A percentile compares a stretch with the other conserved stretches of the same genome.
phyloP scores from a whole-genome alignment of 495 filamentous ascomycete genomes.

The Penicillium goetzii region DNA sequence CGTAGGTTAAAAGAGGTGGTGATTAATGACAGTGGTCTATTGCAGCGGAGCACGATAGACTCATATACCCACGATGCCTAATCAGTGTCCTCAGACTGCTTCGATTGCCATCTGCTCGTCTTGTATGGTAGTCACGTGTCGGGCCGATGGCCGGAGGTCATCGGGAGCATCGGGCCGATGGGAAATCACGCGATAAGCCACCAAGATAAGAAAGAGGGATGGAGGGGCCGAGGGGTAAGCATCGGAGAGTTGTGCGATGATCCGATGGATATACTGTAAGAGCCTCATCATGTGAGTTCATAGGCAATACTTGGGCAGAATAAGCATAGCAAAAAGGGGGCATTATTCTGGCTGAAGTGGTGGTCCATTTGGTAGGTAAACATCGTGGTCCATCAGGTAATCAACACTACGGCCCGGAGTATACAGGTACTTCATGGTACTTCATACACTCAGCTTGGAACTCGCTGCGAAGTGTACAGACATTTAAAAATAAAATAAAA shows the following conservation, averaged over 20 bases:
- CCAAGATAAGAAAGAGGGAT: not conserved
- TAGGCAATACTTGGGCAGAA: no score
- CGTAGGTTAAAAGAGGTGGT: not conserved
- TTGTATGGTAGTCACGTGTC: constrained; percentile 37
- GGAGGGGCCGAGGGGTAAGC: not conserved
- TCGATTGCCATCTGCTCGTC: not conserved
- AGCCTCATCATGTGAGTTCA: not conserved
- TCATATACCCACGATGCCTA: constrained; percentile 10
- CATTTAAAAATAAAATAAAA: not conserved
- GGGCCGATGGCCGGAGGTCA: constrained; percentile 30
- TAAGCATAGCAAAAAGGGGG: no score
- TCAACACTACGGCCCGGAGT: no score
- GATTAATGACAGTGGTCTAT: not conserved
- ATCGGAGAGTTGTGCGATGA: constrained; percentile 1
- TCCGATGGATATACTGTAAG: not conserved
- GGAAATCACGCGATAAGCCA: constrained; percentile 6
- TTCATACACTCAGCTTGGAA: no score
- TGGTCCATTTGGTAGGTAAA: no score
- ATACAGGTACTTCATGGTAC: no score
- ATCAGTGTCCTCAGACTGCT: constrained; percentile 1
- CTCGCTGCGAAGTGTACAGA: no score
- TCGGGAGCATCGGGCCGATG: constrained; percentile 33
- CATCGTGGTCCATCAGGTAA: no score
- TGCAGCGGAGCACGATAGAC: constrained; percentile 1
- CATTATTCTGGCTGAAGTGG: not conserved